Evolutionary conservation across 2,329 filamentous ascomycete species (phyloP), one percentile per base, ranked within the genome.

Genomic region (Fusarium sp.): DNA sequence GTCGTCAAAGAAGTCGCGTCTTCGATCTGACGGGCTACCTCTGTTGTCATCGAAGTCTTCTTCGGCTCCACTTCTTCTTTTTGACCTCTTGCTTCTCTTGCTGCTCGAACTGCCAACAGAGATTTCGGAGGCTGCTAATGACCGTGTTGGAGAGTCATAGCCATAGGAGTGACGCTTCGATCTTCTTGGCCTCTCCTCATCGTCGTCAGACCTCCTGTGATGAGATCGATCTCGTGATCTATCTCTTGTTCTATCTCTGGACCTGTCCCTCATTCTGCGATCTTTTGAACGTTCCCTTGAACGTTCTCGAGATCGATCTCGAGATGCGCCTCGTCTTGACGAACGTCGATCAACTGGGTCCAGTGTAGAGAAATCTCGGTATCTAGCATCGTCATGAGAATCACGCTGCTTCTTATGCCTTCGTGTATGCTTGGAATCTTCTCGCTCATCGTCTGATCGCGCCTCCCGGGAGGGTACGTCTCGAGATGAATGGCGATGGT

Each of bases 81-180:
- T 83, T 10, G 80, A 80, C 69, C 81, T 83, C 71, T 78, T 83
- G 70, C 80, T 82, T 69, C 78, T 82, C 64, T 80, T 83, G 70
- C 80, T 83, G 69, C 80, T 81, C 49, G 80, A 77, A 57, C 75
- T 79, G 32, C 76, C 75, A 15, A 78, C 70, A 7, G 82, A 82
- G 14, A 78, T 70, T 55, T 85, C 84, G 32, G 83, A 83, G 13
- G 76, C 74, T 13, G 78, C 73, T 33, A 73, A 67, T 38, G 80
- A 80, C 32, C 75, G 77, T 2, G 79, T 78, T n/a, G 75, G 73
- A 18, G 80, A 80, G 23, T 81, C 80, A 23, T 76, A 70, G 30
- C 72, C 64, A 23, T 66, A 73, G 15, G 76, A 70, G 37, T 78
- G 73, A 78, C 74, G 81, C 71, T 81, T 83, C 26, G 80, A 81